A percentile compares a stretch with the other conserved stretches of the same genome.
Evolutionary conservation across 306 rosid species (phyloP).

Genomic region (Rubus idaeus): DNA sequence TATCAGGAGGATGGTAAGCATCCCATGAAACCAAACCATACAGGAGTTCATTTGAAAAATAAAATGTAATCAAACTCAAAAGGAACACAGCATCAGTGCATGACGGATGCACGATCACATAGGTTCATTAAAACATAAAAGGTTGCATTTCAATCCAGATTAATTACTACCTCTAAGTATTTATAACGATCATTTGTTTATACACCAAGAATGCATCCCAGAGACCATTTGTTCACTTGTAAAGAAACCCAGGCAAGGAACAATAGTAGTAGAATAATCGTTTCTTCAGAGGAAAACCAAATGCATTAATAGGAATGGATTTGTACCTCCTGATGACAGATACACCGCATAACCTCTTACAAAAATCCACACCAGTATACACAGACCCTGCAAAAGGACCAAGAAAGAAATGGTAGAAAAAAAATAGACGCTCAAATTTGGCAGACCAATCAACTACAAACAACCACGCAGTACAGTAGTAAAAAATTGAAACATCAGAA

Average conservation of each 20-base stretch:
- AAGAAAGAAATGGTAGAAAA: constrained; percentile 5
- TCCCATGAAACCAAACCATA: constrained; percentile 12
- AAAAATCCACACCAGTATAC: constrained; percentile 94
- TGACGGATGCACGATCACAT: not conserved
- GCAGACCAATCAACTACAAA: not conserved
- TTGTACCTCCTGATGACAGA: constrained; percentile 91
- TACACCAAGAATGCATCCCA: constrained; percentile 9
- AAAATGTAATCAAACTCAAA: not conserved
- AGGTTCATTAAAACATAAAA: not conserved
- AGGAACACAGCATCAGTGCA: not conserved
- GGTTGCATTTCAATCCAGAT: not conserved
- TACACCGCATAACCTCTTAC: constrained; percentile 96
- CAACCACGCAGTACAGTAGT: not conserved
- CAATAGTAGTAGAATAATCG: not conserved
- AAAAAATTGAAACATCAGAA: not conserved
- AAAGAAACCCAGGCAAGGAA: not conserved
- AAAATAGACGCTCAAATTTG: not conserved
- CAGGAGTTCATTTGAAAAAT: not conserved
- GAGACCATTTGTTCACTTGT: not conserved
- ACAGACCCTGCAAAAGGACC: constrained; percentile 66
- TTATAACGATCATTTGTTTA: constrained; percentile 1
- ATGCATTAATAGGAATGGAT: constrained; percentile 19
- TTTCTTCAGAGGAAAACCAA: constrained; percentile 6
- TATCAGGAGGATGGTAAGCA: constrained; percentile 17
- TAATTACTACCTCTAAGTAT: not conserved